phyloP scores from a whole-genome alignment of 306 rosid species.

The Styphnolobium japonicum region DNA sequence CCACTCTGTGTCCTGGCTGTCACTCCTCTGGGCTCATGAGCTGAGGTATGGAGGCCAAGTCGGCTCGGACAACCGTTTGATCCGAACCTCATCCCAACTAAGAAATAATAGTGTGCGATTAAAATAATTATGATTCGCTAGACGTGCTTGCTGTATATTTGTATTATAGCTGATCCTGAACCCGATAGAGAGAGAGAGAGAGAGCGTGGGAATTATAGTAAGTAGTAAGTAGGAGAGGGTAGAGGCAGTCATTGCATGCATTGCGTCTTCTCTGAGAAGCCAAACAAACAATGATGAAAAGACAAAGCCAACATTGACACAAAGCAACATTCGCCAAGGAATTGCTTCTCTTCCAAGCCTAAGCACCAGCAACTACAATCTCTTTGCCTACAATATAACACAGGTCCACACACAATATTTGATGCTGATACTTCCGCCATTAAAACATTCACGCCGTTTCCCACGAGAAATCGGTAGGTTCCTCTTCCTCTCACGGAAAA shows the following conservation, averaged over 20 bases:
- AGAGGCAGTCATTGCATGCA: constrained; percentile 24
- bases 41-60: constrained; percentile 34
- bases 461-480: constrained; percentile 51
- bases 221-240: neutral
- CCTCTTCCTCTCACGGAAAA: constrained; percentile 52
- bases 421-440: constrained; percentile 40
- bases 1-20: neutral
- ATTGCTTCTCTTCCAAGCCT: constrained; percentile 75
- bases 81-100: constrained; percentile 36
- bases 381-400: no score
- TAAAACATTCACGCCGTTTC: constrained; percentile 47
- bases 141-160: neutral
- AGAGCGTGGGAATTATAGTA: neutral
- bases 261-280: constrained; percentile 63
- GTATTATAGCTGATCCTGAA: neutral
- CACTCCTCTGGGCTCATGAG: neutral
- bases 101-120: neutral
- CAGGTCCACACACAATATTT: neutral
- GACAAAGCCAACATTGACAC: constrained; percentile 18
- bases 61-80: constrained; percentile 89
- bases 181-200: neutral
- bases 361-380: neutral
- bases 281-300: constrained; percentile 29
- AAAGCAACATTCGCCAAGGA: constrained; percentile 21
- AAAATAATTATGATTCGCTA: neutral